Evolutionary conservation across 306 rosid genomes (phyloP).

Genomic region (Begonia masoniana): DNA sequence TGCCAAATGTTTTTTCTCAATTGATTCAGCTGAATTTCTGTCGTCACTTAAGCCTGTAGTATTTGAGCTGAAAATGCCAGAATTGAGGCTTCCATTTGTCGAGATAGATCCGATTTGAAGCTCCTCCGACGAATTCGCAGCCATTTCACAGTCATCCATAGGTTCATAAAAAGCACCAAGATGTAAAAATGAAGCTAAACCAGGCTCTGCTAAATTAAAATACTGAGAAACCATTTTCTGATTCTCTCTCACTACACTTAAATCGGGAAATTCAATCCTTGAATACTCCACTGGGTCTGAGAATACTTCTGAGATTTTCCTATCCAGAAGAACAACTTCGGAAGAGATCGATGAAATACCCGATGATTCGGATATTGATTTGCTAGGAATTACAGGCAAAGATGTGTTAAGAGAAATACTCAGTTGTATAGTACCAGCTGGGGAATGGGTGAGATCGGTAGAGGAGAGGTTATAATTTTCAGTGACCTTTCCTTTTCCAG

Average conservation of each 20-base stretch:
- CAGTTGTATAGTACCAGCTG: slow-evolving; percentile 80
- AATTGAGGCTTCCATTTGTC: slow-evolving; percentile 50
- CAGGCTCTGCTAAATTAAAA: slow-evolving; percentile 33
- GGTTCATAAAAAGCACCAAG: slow-evolving; percentile 47
- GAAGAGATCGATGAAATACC: slow-evolving; percentile 68
- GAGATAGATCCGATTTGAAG: slow-evolving; percentile 33
- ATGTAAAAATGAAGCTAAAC: slow-evolving; percentile 55
- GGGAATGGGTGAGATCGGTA: slow-evolving; percentile 91
- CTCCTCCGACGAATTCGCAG: slow-evolving; percentile 29
- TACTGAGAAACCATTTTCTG: slow-evolving; percentile 80
- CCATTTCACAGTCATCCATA: slow-evolving; percentile 53
- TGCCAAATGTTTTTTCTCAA: slow-evolving; percentile 31
- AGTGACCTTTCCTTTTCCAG: slow-evolving; percentile 53
- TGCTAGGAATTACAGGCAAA: slow-evolving; percentile 17
- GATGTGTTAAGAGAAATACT: slow-evolving; percentile 41
- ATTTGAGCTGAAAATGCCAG: slow-evolving; percentile 51
- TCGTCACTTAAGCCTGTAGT: slow-evolving; percentile 64
- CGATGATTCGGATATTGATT: slow-evolving; percentile 25
- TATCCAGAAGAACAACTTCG: slow-evolving; percentile 68
- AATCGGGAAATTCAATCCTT: slow-evolving; percentile 80
- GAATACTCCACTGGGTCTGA: slow-evolving; percentile 59
- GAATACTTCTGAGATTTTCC: slow-evolving; percentile 35
- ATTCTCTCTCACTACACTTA: slow-evolving; percentile 51
- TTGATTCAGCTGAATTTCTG: slow-evolving; percentile 43
- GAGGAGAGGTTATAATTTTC: slow-evolving; percentile 73